Evolutionary conservation across 306 rosid species (phyloP).

Genomic region (Dryas octopetala): DNA sequence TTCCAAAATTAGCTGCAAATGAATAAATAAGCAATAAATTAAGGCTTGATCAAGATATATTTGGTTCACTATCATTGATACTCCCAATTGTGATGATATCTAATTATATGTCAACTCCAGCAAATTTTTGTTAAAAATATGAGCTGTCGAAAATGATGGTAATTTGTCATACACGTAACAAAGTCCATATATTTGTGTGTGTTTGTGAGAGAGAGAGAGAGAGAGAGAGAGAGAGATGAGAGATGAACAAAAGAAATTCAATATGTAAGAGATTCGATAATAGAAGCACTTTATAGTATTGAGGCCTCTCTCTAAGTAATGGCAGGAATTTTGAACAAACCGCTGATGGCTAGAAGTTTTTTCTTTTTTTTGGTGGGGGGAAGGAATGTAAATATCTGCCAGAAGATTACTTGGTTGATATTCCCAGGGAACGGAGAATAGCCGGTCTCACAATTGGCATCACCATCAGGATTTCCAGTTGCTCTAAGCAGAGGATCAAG

Average conservation of each 20-base stretch:
- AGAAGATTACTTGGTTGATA: conserved; percentile 82
- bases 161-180: background rate
- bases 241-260: too few species aligned
- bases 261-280: too few species aligned
- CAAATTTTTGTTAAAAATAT: background rate
- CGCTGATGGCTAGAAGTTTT: background rate
- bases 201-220: too few species aligned
- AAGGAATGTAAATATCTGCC: conserved; percentile 7
- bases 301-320: background rate
- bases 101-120: background rate
- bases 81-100: background rate
- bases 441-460: conserved; percentile 81
- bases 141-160: background rate
- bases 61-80: background rate
- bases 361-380: background rate
- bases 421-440: conserved; percentile 96
- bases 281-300: too few species aligned
- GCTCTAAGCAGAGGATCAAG: conserved; percentile 97
- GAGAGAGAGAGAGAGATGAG: too few species aligned
- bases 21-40: conserved; percentile 7
- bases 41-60: background rate
- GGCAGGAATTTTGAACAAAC: background rate
- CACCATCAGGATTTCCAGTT: conserved; percentile 87
- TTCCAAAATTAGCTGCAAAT: conserved; percentile 83
- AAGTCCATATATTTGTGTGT: background rate